Conservation (phyloP, 495 filamentous ascomycete species). For the Trypethelium eluteriae region DNA sequence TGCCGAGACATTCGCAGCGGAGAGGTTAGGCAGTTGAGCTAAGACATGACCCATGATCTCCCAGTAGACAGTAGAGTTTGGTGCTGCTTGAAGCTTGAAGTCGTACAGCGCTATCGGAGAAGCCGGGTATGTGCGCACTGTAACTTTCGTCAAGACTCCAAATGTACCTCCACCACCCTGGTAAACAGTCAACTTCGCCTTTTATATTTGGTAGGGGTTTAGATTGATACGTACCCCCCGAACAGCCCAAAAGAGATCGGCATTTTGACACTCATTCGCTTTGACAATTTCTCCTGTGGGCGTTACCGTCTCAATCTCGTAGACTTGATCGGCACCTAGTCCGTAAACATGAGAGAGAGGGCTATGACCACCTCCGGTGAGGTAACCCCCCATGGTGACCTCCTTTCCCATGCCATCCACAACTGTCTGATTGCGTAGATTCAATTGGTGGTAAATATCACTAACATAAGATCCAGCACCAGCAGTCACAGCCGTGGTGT, state of each 20-base stretch:
- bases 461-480: neutral
- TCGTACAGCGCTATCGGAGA: neutral
- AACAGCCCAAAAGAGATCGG: conserved; percentile 16
- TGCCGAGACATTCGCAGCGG: neutral
- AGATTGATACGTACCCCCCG: neutral
- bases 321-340: conserved; percentile 13
- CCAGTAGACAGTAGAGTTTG: conserved; percentile 2
- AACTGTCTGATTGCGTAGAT: neutral
- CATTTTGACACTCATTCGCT: conserved; percentile 11
- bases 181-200: neutral
- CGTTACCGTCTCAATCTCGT: conserved; percentile 8
- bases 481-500: conserved; percentile 1
- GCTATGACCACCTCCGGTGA: conserved; percentile 12
- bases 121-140: neutral
- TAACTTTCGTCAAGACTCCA: conserved; percentile 12
- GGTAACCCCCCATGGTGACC: conserved; percentile 8
- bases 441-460: neutral
- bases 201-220: neutral
- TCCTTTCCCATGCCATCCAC: neutral
- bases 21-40: neutral
- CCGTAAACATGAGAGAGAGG: conserved; percentile 12
- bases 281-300: conserved; percentile 1
- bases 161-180: conserved; percentile 12
- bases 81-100: neutral
- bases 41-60: neutral